These are phyloP conservation scores for Aureobasidium mangrovei DNA, from an alignment of 2,329 filamentous ascomycete species.

Conservation along the genomic window DNA sequence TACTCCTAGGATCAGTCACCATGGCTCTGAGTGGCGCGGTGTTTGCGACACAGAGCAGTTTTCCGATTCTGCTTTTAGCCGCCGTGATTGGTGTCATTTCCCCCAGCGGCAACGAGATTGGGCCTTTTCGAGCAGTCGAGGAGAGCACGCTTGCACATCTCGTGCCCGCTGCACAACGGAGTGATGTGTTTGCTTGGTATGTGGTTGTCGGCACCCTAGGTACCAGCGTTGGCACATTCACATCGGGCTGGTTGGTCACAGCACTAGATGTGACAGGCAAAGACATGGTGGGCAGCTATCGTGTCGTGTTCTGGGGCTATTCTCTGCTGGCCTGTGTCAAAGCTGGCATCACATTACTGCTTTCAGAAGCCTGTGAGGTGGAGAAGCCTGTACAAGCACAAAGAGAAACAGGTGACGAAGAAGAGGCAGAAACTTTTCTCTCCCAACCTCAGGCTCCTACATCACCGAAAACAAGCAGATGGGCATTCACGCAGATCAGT, in stretches of 20 bases:
- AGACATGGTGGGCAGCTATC: slow-evolving; percentile 31
- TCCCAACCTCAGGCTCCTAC: neutral
- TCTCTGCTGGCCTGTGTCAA: slow-evolving; percentile 34
- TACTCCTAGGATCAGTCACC: slow-evolving; percentile 22
- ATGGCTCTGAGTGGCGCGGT: slow-evolving; percentile 24
- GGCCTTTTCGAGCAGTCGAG: slow-evolving; percentile 28
- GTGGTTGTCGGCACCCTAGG: slow-evolving; percentile 24
- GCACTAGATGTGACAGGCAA: slow-evolving; percentile 27
- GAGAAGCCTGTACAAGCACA: slow-evolving; percentile 21
- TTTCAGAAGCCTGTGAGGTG: slow-evolving; percentile 33
- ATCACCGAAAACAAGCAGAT: slow-evolving; percentile 18
- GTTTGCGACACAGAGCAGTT: slow-evolving; percentile 23
- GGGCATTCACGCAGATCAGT: slow-evolving; percentile 47
- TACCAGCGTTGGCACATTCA: slow-evolving; percentile 22
- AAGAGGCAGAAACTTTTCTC: slow-evolving; percentile 9
- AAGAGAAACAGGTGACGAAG: slow-evolving; percentile 20
- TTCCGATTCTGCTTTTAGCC: slow-evolving; percentile 25
- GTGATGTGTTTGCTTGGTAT: slow-evolving; percentile 27
- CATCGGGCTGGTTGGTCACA: slow-evolving; percentile 32
- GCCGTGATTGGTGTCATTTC: slow-evolving; percentile 28
- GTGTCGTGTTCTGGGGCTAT: slow-evolving; percentile 36
- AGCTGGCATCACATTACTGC: slow-evolving; percentile 28
- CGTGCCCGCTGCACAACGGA: slow-evolving; percentile 19
- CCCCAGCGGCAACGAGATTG: slow-evolving; percentile 28
- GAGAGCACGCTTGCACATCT: slow-evolving; percentile 28